Conservation (phyloP, 2,329 filamentous ascomycete species). For the Fusarium subglutinans region DNA sequence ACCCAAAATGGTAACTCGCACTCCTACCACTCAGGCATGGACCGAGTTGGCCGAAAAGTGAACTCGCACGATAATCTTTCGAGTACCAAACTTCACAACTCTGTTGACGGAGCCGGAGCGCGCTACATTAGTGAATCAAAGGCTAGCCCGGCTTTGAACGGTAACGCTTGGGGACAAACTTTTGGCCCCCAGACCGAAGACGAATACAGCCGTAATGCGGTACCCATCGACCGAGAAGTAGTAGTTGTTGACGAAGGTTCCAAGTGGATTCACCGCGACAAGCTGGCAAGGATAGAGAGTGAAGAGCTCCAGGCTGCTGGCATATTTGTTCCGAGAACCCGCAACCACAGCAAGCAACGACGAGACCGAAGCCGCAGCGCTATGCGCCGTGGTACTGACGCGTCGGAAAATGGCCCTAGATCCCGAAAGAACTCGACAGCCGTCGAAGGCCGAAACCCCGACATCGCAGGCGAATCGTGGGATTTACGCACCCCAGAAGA, state of each 20-base stretch:
- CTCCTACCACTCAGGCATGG: conserved; percentile 39
- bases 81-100: conserved; percentile 35
- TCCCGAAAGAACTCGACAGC: conserved; percentile 59
- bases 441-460: conserved; percentile 50
- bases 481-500: conserved; percentile 83
- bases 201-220: conserved; percentile 40
- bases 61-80: conserved; percentile 49
- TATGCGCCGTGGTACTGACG: conserved; percentile 47
- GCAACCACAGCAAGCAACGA: conserved; percentile 61
- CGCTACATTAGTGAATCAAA: conserved; percentile 40
- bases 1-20: conserved; percentile 42
- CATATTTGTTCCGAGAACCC: conserved; percentile 66
- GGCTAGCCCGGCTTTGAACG: conserved; percentile 35
- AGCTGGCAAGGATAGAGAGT: conserved; percentile 82
- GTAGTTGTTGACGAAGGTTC: conserved; percentile 66
- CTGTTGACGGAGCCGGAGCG: conserved; percentile 37
- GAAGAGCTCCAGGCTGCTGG: conserved; percentile 83
- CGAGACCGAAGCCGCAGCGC: conserved; percentile 50
- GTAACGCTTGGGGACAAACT: conserved; percentile 25
- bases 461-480: conserved; percentile 63
- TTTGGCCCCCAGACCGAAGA: conserved; percentile 36
- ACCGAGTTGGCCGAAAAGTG: conserved; percentile 48
- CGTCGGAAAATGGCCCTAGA: conserved; percentile 43
- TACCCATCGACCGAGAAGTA: conserved; percentile 41
- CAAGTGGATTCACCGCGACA: conserved; percentile 88